Evolutionary conservation across 2,329 filamentous ascomycete genomes (phyloP), one percentile per base, ranked within the genome.

Genomic region (Beauveria sp.): DNA sequence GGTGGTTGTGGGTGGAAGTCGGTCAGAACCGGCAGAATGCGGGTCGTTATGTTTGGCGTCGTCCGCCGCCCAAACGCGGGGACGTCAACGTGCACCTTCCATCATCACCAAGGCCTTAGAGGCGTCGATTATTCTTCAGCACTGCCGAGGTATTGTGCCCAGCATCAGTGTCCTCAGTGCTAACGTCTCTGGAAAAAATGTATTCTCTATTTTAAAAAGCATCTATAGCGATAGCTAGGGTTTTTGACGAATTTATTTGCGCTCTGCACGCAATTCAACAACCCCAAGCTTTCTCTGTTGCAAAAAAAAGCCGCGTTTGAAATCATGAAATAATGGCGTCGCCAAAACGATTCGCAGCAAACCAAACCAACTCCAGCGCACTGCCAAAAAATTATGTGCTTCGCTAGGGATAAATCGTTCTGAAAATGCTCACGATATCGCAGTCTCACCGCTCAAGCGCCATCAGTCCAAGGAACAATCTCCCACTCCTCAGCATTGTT

Each of bases 401-500:
- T 40, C 34, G 28, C 46, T 18, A 38, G 34, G 31, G 12, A 20
- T 52, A 51, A 51, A 20, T 38, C 14, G 12, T 28, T 31, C 46
- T 38, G 57, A 52, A 59, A 59, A 60, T 60, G 58, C 58, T 52
- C 49, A 60, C 48, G 49, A 60, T 50, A 60, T 53, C 45, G 58
- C 58, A 53, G 58, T 60, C 48, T 52, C 58, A 51, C 40, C 60
- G 31, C 51, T 61, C 45, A 62, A 51, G 50, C 60, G 9, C 45
- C 57, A n/a, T 60, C 60, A 53, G 73, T 72, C 87, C 87, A 90
- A 46, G 83, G 77, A 45, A 75, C 75, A 65, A 91, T 80, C 56
- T 83, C 78, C 86, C 89, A 95, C 50, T 76, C 80, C 65, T 79
- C 72, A 43, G 82, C 84, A 20, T 82, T 83, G 69, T 93, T 86